Evolutionary conservation across 2,329 filamentous ascomycete species (phyloP), one percentile per base, ranked within the genome.

Genomic region (Biscogniauxia mediterranea): DNA sequence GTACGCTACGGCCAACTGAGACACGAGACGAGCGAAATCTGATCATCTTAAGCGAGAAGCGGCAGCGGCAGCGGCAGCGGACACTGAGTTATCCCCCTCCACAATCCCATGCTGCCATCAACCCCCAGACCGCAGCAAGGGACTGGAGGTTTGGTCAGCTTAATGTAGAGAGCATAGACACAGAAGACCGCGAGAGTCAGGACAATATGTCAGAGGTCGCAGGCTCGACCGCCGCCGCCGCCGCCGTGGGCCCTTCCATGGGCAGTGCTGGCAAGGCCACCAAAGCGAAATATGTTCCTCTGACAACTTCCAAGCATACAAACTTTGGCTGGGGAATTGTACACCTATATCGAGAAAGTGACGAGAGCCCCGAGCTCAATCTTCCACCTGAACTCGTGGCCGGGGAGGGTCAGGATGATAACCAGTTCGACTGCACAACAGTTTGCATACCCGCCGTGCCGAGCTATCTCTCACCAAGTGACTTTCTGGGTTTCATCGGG

Each of bases 361-460:
- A 92, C 61, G 91, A 96, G 74, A 89, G 88, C 0, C 80, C 85
- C 1, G 84, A 80, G 13, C 77, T 92, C 66, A 63, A 62, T 65
- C 46, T 72, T 66, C 61, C 73, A 53, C 57, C 63, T 38, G 64
- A 68, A 49, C 67, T 67, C 49, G 75, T 74, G 56, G 60, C 70
- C 51, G 72, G 73, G 51, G 69, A 64, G 28, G 38, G 66, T 56
- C 59, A 60, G 19, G 65, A 70, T 28, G 69, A 67, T n/a, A 62
- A 62, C 20, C 68, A 73, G 57, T 74, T 81, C n/a, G 84, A 92
- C 61, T 96, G 91, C 74, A 95, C 91, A 2, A 96, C 92, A 0
- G 78, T 99, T 17, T 98, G 95, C 75, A 94, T 99, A 65, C 88
- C 97, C 26, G 93, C 94, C 5, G 94, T 99, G 15, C 95, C 95